phyloP scores from a whole-genome alignment of 345 rosid genomes.

The Conringia planisiliqua region DNA sequence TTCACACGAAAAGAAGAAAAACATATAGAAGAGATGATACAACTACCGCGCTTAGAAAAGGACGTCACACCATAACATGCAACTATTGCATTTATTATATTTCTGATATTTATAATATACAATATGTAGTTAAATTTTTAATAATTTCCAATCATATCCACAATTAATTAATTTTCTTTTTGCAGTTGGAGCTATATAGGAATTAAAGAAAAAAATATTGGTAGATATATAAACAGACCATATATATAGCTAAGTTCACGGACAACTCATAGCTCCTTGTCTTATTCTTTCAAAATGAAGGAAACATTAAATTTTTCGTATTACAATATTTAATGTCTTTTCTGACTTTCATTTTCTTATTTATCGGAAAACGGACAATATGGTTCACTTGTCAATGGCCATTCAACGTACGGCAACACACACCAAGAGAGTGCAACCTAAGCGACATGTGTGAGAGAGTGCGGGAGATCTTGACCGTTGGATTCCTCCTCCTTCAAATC shows the following conservation, averaged over 20 bases:
- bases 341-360: background rate
- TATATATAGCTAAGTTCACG: background rate
- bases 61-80: slow-evolving; percentile 25
- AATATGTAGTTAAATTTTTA: background rate
- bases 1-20: background rate
- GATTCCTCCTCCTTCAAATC: slow-evolving; percentile 6
- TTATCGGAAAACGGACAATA: background rate
- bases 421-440: slow-evolving; percentile 3
- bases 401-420: slow-evolving; percentile 20
- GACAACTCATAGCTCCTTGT: background rate
- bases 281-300: background rate
- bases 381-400: background rate
- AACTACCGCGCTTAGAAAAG: slow-evolving; percentile 17
- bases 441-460: slow-evolving; percentile 23
- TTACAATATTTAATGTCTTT: background rate
- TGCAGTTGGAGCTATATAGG: background rate
- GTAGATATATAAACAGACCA: too few relatives aligned
- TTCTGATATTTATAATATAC: background rate
- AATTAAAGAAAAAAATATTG: background rate
- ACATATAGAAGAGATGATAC: slow-evolving; percentile 17
- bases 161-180: background rate
- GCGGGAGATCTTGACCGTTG: slow-evolving; percentile 17
- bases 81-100: background rate
- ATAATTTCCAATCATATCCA: background rate
- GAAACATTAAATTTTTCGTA: background rate